Base-by-base conservation (phyloP, 441 rosid genomes). In the Euphorbia corollata region DNA sequence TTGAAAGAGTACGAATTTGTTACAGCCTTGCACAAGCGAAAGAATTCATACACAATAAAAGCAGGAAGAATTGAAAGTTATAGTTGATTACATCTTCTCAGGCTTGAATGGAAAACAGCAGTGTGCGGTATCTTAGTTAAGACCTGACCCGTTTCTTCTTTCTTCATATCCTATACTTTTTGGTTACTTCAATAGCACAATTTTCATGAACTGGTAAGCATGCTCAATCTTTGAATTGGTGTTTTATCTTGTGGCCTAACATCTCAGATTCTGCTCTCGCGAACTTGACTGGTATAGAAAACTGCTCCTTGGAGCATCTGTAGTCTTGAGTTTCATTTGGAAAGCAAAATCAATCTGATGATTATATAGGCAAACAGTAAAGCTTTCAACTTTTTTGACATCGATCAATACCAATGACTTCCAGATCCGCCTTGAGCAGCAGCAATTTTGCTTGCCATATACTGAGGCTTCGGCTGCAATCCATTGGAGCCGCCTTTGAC, bases 381-480 rank as follows among this genome's bases (percentile, higher is more conserved):
- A 39, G 50, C 50, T 13, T 4, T 13, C 9, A 2, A 63, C 18
- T 38, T 57, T 63, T 27, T 1, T 27, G 32, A 27, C 32, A 27
- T 27, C 32, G n/a, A 53, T 78, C 77, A 87, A 74, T 86, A 91
- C 99, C 97, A 93, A 73, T 86, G 86, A 74, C 77, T 82, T 70
- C 84, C 85, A 6, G 88, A 39, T 24, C 86, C 91, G 66, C 87
- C 92, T 79, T 86, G 95, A 10, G 96, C 88, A 15, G 95, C 96
- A 63, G 95, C 82, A 60, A 89, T 87, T 84, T 93, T 89, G 78
- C 90, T 83, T 36, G 85, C 87, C 81, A 86, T 74, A 74, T 82
- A 89, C 79, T 86, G 96, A 43, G 89, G 88, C 72, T 91, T 93
- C 48, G 91, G 92, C 77, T 87, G 95, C 85, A 87, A 71, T 53